Conservation (phyloP, 169 alveolate genomes). For the Eimeria necatrix region DNA sequence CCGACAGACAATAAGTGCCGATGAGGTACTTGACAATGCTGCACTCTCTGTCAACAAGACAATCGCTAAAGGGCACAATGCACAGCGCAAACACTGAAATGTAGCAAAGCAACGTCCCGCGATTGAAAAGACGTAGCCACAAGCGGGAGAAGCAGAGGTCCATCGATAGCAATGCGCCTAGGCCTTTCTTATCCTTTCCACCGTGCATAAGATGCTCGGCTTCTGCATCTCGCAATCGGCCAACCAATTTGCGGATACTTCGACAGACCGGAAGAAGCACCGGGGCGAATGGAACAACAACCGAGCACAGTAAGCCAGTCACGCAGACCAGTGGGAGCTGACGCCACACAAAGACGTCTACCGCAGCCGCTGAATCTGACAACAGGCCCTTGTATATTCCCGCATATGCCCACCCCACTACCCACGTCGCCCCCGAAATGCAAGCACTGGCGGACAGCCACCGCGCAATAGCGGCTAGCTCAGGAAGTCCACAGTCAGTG, state of each 20-base stretch:
- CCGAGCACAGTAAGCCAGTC: constrained; percentile 60
- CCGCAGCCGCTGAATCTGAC: not conserved
- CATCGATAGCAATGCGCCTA: not conserved
- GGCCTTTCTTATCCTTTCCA: not conserved
- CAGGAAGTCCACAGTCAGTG: constrained; percentile 17
- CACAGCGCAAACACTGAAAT: constrained; percentile 29
- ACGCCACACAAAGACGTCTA: constrained; percentile 56
- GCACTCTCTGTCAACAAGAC: constrained; percentile 63
- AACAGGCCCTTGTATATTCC: not conserved
- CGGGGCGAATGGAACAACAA: constrained; percentile 54
- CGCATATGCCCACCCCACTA: not conserved
- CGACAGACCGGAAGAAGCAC: not conserved
- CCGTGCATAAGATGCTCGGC: not conserved
- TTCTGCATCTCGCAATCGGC: not conserved
- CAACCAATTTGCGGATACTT: not conserved
- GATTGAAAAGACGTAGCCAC: constrained; percentile 23
- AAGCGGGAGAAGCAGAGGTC: constrained; percentile 18
- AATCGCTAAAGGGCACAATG: constrained; percentile 60
- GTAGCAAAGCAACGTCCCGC: constrained; percentile 42
- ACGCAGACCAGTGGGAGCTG: constrained; percentile 59
- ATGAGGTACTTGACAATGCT: constrained; percentile 56
- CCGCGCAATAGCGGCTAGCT: constrained; percentile 27
- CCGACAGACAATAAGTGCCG: constrained; percentile 19
- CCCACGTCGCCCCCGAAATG: constrained; percentile 54
- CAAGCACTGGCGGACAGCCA: constrained; percentile 26